Conservation (phyloP, 2,329 filamentous ascomycete species). For the Penicillium sp. region DNA sequence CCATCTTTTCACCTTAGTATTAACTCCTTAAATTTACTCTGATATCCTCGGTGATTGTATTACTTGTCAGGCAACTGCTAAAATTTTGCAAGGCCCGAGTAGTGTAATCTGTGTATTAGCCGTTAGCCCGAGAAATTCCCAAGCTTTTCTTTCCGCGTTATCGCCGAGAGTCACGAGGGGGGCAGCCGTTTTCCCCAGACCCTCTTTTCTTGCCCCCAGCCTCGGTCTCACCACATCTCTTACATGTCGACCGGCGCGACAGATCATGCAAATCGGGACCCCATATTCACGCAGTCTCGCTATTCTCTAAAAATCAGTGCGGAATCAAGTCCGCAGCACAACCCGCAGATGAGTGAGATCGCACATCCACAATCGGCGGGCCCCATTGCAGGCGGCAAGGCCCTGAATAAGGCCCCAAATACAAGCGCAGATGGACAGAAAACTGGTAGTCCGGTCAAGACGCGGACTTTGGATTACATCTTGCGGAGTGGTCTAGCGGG, state of each 20-base stretch:
- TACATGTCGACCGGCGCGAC: conserved; percentile 28
- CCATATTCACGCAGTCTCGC: conserved; percentile 6
- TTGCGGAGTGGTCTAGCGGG: conserved; percentile 82
- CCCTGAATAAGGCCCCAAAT: conserved; percentile 15
- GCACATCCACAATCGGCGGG: conserved; percentile 25
- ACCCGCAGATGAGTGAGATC: conserved; percentile 33
- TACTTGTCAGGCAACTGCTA: too few relatives aligned
- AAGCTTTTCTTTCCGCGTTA: conserved; percentile 19
- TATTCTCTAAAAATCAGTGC: conserved; percentile 11
- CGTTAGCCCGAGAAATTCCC: conserved; percentile 29
- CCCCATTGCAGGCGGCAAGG: conserved; percentile 20
- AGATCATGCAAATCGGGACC: conserved; percentile 31
- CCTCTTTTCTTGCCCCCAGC: conserved; percentile 8
- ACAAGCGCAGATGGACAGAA: conserved; percentile 16
- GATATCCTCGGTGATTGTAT: not conserved
- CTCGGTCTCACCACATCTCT: conserved; percentile 2
- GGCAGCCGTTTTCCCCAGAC: conserved; percentile 20
- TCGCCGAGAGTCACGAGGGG: conserved; percentile 29
- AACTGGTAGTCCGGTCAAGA: conserved; percentile 48
- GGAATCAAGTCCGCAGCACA: conserved; percentile 19
- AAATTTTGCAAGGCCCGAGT: not conserved
- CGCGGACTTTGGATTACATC: conserved; percentile 78
- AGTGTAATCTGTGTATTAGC: conserved; percentile 16
- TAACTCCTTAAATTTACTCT: not conserved
- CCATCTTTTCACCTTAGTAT: not conserved